Conservation (phyloP, 108 stramenopile genomes). For the Nitzschia inconspicua region DNA sequence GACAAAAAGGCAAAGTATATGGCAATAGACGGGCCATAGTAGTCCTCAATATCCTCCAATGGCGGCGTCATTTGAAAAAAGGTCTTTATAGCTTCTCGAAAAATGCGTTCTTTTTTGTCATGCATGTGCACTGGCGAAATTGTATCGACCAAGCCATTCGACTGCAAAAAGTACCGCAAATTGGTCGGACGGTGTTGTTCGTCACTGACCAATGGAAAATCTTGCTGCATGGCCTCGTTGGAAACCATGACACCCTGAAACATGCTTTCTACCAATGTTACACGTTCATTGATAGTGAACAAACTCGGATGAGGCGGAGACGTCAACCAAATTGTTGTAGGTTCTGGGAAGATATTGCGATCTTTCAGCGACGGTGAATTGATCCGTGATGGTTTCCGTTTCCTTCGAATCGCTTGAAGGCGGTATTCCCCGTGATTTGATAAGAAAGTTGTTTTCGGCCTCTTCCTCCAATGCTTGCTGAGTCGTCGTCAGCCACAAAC, state of each 20-base stretch:
- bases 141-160: constrained; percentile 41
- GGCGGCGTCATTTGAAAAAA: constrained; percentile 39
- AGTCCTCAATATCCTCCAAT: constrained; percentile 44
- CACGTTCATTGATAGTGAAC: constrained; percentile 44
- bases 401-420: not conserved
- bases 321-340: constrained; percentile 18
- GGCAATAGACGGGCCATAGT: constrained; percentile 63
- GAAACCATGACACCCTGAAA: constrained; percentile 25
- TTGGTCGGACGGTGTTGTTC: not conserved
- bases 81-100: constrained; percentile 37
- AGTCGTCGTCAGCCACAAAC: constrained; percentile 42
- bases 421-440: constrained; percentile 30
- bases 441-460: constrained; percentile 43
- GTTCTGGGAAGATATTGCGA: constrained; percentile 18
- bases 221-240: not conserved
- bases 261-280: constrained; percentile 32
- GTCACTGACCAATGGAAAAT: not conserved
- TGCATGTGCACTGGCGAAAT: constrained; percentile 42
- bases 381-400: constrained; percentile 40
- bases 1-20: constrained; percentile 79
- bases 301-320: too few relatives aligned
- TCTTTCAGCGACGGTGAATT: constrained; percentile 36
- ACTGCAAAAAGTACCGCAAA: constrained; percentile 28
- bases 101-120: constrained; percentile 26
- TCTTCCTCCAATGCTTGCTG: constrained; percentile 43